These are phyloP conservation scores for Hypoxylon trugodes DNA, from an alignment of 495 filamentous ascomycete genomes.

Conservation along the genomic window DNA sequence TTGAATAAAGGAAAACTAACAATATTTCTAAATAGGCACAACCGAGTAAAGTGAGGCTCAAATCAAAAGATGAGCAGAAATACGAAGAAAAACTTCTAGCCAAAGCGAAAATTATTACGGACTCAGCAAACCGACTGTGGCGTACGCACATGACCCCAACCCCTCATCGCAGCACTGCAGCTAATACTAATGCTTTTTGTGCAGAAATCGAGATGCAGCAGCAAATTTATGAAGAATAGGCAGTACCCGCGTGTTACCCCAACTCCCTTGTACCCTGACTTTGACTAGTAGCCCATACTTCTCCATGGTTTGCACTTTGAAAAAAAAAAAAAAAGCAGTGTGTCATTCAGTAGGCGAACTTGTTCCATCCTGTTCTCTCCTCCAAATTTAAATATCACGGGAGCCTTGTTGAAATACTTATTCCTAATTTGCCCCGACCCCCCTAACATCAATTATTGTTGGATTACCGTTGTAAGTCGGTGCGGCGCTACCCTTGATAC, in stretches of 20 bases:
- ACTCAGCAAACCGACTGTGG: constrained; percentile 77
- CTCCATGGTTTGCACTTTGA: neutral
- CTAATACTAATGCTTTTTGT: constrained; percentile 40
- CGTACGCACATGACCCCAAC: constrained; percentile 57
- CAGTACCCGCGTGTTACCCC: constrained; percentile 16
- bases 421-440: neutral
- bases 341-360: constrained; percentile 1
- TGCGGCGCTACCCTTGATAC: constrained; percentile 18
- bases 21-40: constrained; percentile 54
- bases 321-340: neutral
- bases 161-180: constrained; percentile 7
- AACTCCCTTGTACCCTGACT: constrained; percentile 8
- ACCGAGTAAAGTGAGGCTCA: constrained; percentile 68
- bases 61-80: constrained; percentile 66
- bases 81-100: constrained; percentile 69
- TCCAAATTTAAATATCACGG: constrained; percentile 1
- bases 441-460: neutral
- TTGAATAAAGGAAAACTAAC: constrained; percentile 2
- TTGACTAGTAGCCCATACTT: too few relatives aligned
- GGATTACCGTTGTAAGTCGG: neutral
- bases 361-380: too few relatives aligned
- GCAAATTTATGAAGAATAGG: constrained; percentile 54
- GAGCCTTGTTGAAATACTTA: neutral
- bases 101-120: constrained; percentile 74
- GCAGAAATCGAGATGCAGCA: constrained; percentile 57